These are phyloP conservation scores for Eucalyptus camaldulensis DNA, from an alignment of 345 rosid genomes.

Conservation along the genomic window DNA sequence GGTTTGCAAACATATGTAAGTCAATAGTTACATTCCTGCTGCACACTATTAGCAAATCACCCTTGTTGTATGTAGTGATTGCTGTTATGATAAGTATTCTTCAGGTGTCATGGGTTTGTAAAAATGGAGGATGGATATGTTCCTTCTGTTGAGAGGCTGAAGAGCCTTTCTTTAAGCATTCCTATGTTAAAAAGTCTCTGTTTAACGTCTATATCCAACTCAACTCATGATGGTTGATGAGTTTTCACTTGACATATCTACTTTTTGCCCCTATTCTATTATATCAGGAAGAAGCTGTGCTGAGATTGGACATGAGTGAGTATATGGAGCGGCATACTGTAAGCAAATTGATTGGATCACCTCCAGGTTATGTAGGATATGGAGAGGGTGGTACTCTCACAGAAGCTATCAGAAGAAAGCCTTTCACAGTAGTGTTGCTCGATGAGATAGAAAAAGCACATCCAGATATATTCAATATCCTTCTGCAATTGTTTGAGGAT, in stretches of 20 bases:
- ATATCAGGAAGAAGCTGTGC: slow-evolving; percentile 78
- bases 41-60: background rate
- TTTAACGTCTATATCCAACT: background rate
- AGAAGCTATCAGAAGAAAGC: slow-evolving; percentile 91
- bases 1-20: background rate
- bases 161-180: background rate
- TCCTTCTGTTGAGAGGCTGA: background rate
- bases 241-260: background rate
- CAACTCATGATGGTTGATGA: background rate
- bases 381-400: slow-evolving; percentile 94
- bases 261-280: background rate
- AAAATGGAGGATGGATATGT: background rate
- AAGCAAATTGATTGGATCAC: slow-evolving; percentile 92
- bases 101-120: background rate
- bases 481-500: slow-evolving; percentile 94
- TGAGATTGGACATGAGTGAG: slow-evolving; percentile 99
- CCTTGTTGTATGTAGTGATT: background rate
- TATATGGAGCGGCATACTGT: slow-evolving; percentile 98
- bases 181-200: background rate
- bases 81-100: background rate
- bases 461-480: slow-evolving; percentile 93
- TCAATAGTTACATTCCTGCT: background rate
- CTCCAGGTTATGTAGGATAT: slow-evolving; percentile 90
- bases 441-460: slow-evolving; percentile 93
- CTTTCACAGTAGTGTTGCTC: slow-evolving; percentile 79